A percentile compares a stretch with the other conserved stretches of the same genome.
phyloP scores from a whole-genome alignment of 2,329 filamentous ascomycete genomes.

The Blastomyces emzantsi region DNA sequence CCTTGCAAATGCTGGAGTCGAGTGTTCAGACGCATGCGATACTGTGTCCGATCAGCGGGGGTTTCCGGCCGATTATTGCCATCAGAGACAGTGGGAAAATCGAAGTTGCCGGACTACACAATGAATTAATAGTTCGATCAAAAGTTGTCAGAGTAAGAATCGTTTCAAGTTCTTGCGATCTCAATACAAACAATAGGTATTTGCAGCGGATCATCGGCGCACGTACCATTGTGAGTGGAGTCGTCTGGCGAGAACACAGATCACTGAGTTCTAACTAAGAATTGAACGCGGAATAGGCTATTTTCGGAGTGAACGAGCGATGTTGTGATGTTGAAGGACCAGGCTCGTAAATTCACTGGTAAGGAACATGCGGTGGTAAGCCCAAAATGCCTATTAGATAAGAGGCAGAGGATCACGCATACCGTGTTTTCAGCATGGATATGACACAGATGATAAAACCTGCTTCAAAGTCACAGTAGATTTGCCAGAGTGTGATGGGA shows the following conservation, averaged over 20 bases:
- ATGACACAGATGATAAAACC: background rate
- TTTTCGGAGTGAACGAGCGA: background rate
- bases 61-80: slow-evolving; percentile 17
- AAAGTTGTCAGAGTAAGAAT: background rate
- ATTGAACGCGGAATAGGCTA: background rate
- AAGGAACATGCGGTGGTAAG: background rate
- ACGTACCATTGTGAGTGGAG: slow-evolving; percentile 4
- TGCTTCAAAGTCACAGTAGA: background rate
- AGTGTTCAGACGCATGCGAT: slow-evolving; percentile 13
- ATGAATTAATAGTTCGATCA: background rate
- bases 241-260: background rate
- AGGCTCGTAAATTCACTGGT: background rate
- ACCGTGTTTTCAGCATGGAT: background rate
- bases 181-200: background rate
- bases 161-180: background rate
- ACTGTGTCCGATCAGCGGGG: slow-evolving; percentile 17
- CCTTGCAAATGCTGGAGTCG: slow-evolving; percentile 32
- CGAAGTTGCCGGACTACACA: slow-evolving; percentile 36
- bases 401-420: background rate
- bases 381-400: background rate
- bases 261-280: background rate
- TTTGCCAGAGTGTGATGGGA: background rate
- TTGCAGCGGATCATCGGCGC: background rate
- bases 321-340: background rate
- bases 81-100: slow-evolving; percentile 34